phyloP scores from a whole-genome alignment of 2,329 filamentous ascomycete genomes.

The Hypomyces perniciosus region DNA sequence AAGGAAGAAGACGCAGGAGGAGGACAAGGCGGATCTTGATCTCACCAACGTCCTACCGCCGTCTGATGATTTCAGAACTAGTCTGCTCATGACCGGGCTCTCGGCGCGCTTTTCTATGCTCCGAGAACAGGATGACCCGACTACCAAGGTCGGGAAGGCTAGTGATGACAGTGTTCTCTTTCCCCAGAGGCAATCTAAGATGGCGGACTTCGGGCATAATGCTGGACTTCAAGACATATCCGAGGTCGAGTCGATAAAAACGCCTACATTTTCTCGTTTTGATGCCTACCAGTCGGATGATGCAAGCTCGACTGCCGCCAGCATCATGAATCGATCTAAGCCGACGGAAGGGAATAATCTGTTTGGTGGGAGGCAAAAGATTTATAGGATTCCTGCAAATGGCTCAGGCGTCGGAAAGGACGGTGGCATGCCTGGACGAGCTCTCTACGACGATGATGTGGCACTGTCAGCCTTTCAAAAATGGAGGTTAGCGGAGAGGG shows the following conservation, averaged over 20 bases:
- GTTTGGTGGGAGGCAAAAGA: conserved; percentile 92
- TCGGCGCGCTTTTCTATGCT: conserved; percentile 97
- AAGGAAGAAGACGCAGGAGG: conserved; percentile 48
- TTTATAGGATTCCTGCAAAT: conserved; percentile 72
- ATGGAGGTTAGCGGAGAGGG: conserved; percentile 57
- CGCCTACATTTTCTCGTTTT: conserved; percentile 52
- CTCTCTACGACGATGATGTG: conserved; percentile 83
- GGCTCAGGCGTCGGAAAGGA: conserved; percentile 33
- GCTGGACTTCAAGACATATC: conserved; percentile 73
- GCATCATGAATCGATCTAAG: conserved; percentile 78
- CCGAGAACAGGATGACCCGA: conserved; percentile 87
- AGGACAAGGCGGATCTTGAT: conserved; percentile 64
- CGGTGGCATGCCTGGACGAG: conserved; percentile 57
- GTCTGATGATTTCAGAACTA: conserved; percentile 87
- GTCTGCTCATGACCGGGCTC: conserved; percentile 88
- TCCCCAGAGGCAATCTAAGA: conserved; percentile 71
- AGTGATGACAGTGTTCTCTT: conserved; percentile 90
- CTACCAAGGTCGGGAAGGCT: conserved; percentile 83
- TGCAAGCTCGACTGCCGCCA: conserved; percentile 55
- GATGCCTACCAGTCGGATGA: conserved; percentile 69
- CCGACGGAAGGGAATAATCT: conserved; percentile 86
- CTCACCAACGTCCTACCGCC: conserved; percentile 69
- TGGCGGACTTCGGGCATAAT: conserved; percentile 61
- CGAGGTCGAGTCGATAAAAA: conserved; percentile 76
- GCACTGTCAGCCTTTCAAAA: conserved; percentile 77